phyloP scores from a whole-genome alignment of 306 rosid genomes.

The Malus asiatica region DNA sequence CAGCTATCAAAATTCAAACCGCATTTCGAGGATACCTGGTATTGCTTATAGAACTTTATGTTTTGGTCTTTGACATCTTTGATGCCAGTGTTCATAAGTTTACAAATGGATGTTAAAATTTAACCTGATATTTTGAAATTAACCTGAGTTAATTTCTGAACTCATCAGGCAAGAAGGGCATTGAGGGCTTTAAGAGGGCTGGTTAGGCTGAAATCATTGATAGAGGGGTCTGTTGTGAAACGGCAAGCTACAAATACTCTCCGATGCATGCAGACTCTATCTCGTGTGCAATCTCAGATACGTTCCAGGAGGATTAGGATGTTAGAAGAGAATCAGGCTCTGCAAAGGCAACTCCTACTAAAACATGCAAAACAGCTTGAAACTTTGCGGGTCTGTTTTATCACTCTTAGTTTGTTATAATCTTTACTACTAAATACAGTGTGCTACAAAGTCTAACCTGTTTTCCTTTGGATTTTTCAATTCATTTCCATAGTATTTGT shows the following conservation, averaged over 20 bases:
- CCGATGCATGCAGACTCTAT: conserved; percentile 84
- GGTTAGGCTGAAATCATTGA: conserved; percentile 74
- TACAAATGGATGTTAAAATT: not conserved
- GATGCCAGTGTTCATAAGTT: not conserved
- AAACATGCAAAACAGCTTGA: conserved; percentile 88
- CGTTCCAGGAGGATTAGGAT: conserved; percentile 83
- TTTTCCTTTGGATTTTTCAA: not conserved
- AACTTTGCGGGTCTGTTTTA: conserved; percentile 62
- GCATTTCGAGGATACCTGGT: conserved; percentile 93
- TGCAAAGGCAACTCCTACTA: conserved; percentile 84
- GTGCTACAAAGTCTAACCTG: not conserved
- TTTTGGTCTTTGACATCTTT: not conserved
- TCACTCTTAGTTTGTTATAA: conserved; percentile 9
- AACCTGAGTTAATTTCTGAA: conserved; percentile 1
- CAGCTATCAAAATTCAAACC: conserved; percentile 85
- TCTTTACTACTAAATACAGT: not conserved
- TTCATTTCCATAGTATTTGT: not conserved
- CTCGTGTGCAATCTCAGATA: conserved; percentile 92
- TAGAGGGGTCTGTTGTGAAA: conserved; percentile 83
- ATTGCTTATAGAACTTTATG: conserved; percentile 10
- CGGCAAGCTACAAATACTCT: conserved; percentile 89
- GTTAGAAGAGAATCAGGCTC: conserved; percentile 94
- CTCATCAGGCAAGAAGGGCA: conserved; percentile 81
- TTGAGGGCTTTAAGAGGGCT: conserved; percentile 85
- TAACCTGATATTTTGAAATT: not conserved